Conservation (phyloP, 2,329 filamentous ascomycete genomes). For the Aspergillus novoparasiticus region DNA sequence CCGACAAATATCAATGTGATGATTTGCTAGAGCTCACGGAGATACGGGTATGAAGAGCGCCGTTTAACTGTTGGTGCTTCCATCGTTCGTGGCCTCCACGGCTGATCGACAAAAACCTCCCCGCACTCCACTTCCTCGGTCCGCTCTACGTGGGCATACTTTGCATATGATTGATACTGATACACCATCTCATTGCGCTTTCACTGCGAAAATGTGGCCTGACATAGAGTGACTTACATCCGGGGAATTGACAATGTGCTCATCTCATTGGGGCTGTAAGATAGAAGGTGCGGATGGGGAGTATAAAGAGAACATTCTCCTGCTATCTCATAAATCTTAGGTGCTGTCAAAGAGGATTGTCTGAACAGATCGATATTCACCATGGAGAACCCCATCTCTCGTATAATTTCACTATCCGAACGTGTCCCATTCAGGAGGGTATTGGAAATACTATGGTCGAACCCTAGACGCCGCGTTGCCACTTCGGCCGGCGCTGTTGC, state of each 20-base stretch:
- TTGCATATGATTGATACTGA: constrained; percentile 6
- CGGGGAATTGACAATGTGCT: not conserved
- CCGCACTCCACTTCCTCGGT: constrained; percentile 4
- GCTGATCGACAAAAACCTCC: constrained; percentile 8
- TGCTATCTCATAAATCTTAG: too few species aligned
- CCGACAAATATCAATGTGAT: not conserved
- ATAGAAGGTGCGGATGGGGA: not conserved
- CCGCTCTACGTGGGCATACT: not conserved
- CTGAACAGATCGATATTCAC: not conserved
- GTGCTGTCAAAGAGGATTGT: not conserved
- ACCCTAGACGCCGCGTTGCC: constrained; percentile 9
- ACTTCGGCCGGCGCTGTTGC: constrained; percentile 7
- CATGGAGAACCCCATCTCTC: constrained; percentile 14
- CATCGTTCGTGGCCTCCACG: not conserved
- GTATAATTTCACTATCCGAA: not conserved
- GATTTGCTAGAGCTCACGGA: not conserved
- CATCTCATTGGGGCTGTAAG: not conserved
- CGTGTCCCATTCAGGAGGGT: constrained; percentile 7
- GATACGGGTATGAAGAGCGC: not conserved
- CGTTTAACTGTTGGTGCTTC: not conserved
- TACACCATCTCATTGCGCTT: not conserved
- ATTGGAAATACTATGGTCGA: constrained; percentile 7
- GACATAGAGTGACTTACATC: not conserved
- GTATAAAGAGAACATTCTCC: not conserved
- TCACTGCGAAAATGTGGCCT: not conserved